phyloP scores from a whole-genome alignment of 164 flowering plant genomes.

The Chimonanthus praecox region DNA sequence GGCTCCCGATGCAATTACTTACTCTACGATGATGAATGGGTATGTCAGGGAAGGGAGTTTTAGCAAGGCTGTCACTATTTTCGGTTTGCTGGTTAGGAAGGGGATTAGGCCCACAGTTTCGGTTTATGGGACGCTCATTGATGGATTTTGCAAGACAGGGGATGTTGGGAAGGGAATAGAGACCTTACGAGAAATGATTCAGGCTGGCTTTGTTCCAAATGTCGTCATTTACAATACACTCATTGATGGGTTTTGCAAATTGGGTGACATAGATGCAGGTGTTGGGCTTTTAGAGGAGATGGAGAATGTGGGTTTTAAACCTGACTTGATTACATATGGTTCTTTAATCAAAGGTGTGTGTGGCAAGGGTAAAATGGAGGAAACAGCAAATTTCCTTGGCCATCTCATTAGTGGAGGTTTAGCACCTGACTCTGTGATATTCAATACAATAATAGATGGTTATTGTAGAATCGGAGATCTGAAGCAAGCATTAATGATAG shows the following conservation, averaged over 20 bases:
- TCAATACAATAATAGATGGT: neutral
- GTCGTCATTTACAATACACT: constrained; percentile 1
- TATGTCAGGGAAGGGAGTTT: neutral
- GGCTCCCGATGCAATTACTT: neutral
- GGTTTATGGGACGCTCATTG: constrained; percentile 1
- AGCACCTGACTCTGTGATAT: neutral
- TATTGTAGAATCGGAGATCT: constrained; percentile 2
- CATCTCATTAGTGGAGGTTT: neutral
- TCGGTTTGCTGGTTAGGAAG: neutral
- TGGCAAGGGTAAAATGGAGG: neutral
- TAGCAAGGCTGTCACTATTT: neutral
- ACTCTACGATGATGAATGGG: constrained; percentile 1
- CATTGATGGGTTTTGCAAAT: neutral
- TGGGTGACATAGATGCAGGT: neutral
- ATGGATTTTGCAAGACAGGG: constrained; percentile 2
- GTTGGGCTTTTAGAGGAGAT: neutral
- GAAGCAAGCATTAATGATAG: neutral
- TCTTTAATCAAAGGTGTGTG: neutral
- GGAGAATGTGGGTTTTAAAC: neutral
- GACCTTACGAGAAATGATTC: neutral
- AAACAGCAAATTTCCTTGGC: neutral
- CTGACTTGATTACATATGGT: neutral
- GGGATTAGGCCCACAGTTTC: neutral
- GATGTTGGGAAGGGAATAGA: neutral
- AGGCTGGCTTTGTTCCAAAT: neutral